phyloP scores from a whole-genome alignment of 805 yeast genomes.

The Candida ascalaphidarum region DNA sequence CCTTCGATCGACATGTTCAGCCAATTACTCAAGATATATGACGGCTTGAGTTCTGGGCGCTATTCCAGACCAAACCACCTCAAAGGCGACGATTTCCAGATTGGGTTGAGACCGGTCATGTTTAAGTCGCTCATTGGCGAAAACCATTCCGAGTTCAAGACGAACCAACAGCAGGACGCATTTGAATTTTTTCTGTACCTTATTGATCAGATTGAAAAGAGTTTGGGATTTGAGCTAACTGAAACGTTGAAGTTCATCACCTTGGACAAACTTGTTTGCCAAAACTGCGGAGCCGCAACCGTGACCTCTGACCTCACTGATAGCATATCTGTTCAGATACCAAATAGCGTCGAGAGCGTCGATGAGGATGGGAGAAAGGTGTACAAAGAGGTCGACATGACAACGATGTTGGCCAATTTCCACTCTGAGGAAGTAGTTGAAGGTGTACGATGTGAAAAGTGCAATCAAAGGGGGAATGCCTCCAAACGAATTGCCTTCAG shows the following conservation, averaged over 20 bases:
- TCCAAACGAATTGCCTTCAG: constrained; percentile 40
- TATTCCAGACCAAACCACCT: constrained; percentile 51
- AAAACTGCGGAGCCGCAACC: constrained; percentile 52
- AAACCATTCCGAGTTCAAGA: constrained; percentile 72
- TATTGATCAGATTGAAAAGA: constrained; percentile 50
- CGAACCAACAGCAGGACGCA: constrained; percentile 92
- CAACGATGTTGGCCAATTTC: constrained; percentile 39
- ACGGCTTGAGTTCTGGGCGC: constrained; percentile 69
- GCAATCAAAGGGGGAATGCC: no score
- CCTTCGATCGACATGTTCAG: constrained; percentile 63
- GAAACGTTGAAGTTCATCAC: constrained; percentile 55
- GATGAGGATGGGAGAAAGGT: constrained; percentile 37
- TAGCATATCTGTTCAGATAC: constrained; percentile 53
- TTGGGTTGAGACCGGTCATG: constrained; percentile 69
- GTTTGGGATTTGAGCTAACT: constrained; percentile 38
- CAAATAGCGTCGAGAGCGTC: constrained; percentile 25
- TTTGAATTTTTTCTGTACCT: constrained; percentile 76
- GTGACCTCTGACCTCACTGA: constrained; percentile 51
- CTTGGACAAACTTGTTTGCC: constrained; percentile 55
- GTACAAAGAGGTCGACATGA: constrained; percentile 36
- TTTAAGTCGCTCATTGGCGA: constrained; percentile 73
- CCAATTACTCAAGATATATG: constrained; percentile 71
- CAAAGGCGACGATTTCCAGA: constrained; percentile 47
- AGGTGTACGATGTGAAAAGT: no score
- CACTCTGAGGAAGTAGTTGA: constrained; percentile 48